Base-by-base conservation (phyloP, 306 rosid species). In the Parietaria judaica region DNA sequence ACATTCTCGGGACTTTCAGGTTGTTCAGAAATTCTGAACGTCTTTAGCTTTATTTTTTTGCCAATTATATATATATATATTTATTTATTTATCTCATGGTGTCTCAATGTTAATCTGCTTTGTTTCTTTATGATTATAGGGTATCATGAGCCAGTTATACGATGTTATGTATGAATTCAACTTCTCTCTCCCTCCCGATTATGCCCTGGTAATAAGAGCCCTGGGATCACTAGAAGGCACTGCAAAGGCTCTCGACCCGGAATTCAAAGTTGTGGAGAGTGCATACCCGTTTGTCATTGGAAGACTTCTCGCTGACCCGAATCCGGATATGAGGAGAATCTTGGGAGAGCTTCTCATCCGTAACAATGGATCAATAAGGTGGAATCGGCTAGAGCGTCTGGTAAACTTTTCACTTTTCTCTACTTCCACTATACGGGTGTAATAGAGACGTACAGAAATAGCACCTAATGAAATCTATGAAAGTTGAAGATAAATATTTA, bases 191-290 rank as follows among this genome's bases (percentile, higher is more conserved):
- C 99, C 99, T 14, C 99, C 99, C 54, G 95, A 92, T 73, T 92
- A 92, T 79, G 99, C 99, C 54, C 81, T 92, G 58, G 99, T 92
- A 51, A 79, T 86, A 77, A 86, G 99, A 80, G 85, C 99, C 52
- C 61, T 86, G 80, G 99, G 99, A 69, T 86, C 99, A 51, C 83
- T 88, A 16, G 96, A 92, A 74, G 99, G 99, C 78, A 92, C 99
- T 15, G 99, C 99, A 56, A 92, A 92, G 72, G 84, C 57, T 75
- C 85, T 92, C 58, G 95, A 92, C 86, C 96, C 95, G 73, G 84
- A 70, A 64, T 92, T 92, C 66, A 86, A 92, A 72, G 96, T 92
- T 58, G 72, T 92, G 51, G 94, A 86, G 82, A 88, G 99, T 72
- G 86, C 99, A 51, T 88, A 84, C 70, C 96, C 96, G 63, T 92